phyloP scores from a whole-genome alignment of 176 grass and related monocot species.

The Aegilops umbellulata region DNA sequence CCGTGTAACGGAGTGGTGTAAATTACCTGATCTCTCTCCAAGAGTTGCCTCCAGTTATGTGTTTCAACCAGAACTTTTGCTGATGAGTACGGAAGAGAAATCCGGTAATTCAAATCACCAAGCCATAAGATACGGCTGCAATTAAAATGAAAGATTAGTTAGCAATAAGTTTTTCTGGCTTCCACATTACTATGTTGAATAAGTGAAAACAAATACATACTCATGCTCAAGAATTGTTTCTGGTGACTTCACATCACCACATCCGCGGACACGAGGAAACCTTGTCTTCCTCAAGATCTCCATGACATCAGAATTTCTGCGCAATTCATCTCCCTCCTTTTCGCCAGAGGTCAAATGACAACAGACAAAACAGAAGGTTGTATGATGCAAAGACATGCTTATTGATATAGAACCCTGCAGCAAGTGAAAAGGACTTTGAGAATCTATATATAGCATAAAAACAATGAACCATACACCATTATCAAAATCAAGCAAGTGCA shows the following conservation, averaged over 20 bases:
- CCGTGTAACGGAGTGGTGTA: neutral
- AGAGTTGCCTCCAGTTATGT: constrained; percentile 90
- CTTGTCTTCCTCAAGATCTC: constrained; percentile 90
- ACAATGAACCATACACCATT: neutral
- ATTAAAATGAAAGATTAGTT: neutral
- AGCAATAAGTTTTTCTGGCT: neutral
- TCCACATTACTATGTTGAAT: neutral
- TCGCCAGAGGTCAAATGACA: constrained; percentile 90
- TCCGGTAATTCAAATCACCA: constrained; percentile 98
- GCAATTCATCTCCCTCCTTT: constrained; percentile 93
- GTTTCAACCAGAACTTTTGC: constrained; percentile 90
- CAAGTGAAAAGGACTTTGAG: constrained; percentile 11
- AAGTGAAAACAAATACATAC: constrained; percentile 38
- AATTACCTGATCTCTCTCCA: constrained; percentile 96
- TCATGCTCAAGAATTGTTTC: constrained; percentile 94
- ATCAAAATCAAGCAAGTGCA: neutral
- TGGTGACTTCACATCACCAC: constrained; percentile 60
- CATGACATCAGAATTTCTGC: constrained; percentile 83
- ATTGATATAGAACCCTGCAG: constrained; percentile 96
- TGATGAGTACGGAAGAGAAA: constrained; percentile 82
- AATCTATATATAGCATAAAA: neutral
- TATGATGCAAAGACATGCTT: constrained; percentile 95
- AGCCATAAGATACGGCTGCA: constrained; percentile 96
- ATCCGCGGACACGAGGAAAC: constrained; percentile 59
- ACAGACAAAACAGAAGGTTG: constrained; percentile 89